Evolutionary conservation across 352 stramenopile species (phyloP).

Genomic region (Phytophthora multivora): DNA sequence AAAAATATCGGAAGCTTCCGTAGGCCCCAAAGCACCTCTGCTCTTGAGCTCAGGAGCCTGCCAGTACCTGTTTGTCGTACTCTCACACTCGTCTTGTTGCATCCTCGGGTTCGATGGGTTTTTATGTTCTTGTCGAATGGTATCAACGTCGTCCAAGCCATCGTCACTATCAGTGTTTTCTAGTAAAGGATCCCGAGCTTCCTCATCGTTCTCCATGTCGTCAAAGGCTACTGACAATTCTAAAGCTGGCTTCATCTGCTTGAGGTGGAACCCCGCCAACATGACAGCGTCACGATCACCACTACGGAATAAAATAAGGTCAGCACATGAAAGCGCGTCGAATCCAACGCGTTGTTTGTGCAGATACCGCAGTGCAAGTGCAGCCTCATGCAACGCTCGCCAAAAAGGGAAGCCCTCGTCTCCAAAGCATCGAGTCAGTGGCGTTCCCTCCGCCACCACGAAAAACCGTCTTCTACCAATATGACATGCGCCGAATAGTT

Average conservation of each 20-base stretch:
- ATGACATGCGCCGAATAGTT: constrained; percentile 37
- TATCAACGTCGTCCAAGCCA: constrained; percentile 28
- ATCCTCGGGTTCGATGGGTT: neutral
- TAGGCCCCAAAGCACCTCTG: constrained; percentile 8
- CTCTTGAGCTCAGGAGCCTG: constrained; percentile 28
- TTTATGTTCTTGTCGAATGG: constrained; percentile 12
- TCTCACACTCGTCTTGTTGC: neutral
- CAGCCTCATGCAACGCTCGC: constrained; percentile 35
- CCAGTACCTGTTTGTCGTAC: constrained; percentile 16
- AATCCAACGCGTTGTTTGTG: constrained; percentile 29
- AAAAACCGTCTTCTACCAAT: constrained; percentile 34
- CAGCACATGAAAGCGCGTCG: constrained; percentile 30
- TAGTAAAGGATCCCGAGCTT: constrained; percentile 23
- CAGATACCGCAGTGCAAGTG: constrained; percentile 31
- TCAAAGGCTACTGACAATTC: constrained; percentile 2
- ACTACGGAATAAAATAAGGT: constrained; percentile 36
- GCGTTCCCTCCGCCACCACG: constrained; percentile 34
- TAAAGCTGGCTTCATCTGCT: constrained; percentile 22
- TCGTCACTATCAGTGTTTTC: constrained; percentile 22
- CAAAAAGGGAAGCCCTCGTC: constrained; percentile 35
- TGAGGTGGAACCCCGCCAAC: constrained; percentile 32
- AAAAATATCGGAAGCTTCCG: constrained; percentile 34
- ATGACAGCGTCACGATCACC: constrained; percentile 21
- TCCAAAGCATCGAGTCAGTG: constrained; percentile 25
- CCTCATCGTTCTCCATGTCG: constrained; percentile 2